Evolutionary conservation across 805 yeast species (phyloP), one percentile per base, ranked within the genome.

Genomic region (Saturnispora besseyi): DNA sequence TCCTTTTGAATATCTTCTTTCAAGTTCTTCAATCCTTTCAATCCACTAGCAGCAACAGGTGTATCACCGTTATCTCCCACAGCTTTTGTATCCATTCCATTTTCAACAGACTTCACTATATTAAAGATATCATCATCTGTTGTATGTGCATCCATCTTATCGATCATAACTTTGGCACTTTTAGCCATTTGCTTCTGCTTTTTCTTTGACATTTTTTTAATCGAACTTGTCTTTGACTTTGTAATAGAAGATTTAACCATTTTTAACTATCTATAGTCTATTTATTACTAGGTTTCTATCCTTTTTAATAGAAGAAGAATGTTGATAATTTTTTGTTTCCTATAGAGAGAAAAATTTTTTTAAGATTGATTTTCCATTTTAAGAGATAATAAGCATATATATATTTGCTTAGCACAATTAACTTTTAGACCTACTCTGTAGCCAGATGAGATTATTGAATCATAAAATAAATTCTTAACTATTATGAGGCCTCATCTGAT

Each of bases 1-100:
- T 77, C 79, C 43, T 60, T 57, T 49, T 60, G 56, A 53, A 71
- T 66, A 49, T 72, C 78, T n/a, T 65, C 60, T 43, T 67, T 62
- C 47, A 66, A 57, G 28, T 65, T 64, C 41, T 72, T 68, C 44
- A 77, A 66, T 26, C 67, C 65, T 43, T 70, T 66, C 42, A 76
- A 67, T 29, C 62, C 66, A 21, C 6, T 24, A 6, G 31, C 28
- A 21, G 11, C 21, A 5, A 29, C 22, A 18, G 9, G 29, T 3
- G 50, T 54, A 9, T 44, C 24, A 26, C 31, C 41, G 7, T 40
- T n/a, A 12, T 28, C 48, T 28, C 21, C 21, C 53, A 51, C 18
- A 5, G 36, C 48, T 21, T 51, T 54, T 4, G 57, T 52, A 30
- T 54, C 57, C 1, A 49, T 45, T 2, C 50, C 45, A 8, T 49